Conservation (phyloP, 2,329 filamentous ascomycete genomes). For the Alternaria triticina region DNA sequence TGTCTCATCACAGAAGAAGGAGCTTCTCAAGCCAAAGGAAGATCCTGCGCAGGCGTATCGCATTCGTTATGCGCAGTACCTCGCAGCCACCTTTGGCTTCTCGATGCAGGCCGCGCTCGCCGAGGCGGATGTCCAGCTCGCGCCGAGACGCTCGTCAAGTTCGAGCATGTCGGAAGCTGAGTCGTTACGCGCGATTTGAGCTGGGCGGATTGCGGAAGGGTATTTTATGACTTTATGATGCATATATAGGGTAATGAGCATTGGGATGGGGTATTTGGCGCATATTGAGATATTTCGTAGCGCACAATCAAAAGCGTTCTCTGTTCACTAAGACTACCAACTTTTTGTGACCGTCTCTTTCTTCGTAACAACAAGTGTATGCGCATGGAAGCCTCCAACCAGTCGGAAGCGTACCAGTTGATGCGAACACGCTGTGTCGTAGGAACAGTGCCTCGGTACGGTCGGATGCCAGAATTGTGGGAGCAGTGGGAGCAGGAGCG, state of each 20-base stretch:
- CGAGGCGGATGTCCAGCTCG: constrained; percentile 46
- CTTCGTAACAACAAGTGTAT: background rate
- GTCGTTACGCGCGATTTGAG: constrained; percentile 39
- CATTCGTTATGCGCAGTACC: constrained; percentile 48
- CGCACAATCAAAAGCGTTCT: constrained; percentile 27
- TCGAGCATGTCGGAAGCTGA: constrained; percentile 46
- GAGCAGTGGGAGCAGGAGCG: background rate
- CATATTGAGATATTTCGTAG: constrained; percentile 17
- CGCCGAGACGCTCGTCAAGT: constrained; percentile 42
- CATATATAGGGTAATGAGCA: constrained; percentile 28
- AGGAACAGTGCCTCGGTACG: background rate
- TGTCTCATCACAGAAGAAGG: constrained; percentile 35
- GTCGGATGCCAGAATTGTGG: constrained; percentile 17
- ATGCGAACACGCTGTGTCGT: background rate
- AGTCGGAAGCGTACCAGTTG: background rate
- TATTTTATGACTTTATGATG: constrained; percentile 30
- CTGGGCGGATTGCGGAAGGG: constrained; percentile 1
- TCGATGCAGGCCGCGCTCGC: constrained; percentile 47
- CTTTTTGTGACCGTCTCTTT: background rate
- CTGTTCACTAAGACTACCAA: background rate
- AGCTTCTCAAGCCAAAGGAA: constrained; percentile 43
- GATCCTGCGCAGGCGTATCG: constrained; percentile 44
- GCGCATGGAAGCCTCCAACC: background rate
- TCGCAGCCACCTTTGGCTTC: constrained; percentile 50
- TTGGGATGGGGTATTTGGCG: constrained; percentile 31